A percentile compares a stretch with the other conserved stretches of the same genome.
phyloP scores from a whole-genome alignment of 2,329 filamentous ascomycete genomes.

The Knoxdaviesia proteae region DNA sequence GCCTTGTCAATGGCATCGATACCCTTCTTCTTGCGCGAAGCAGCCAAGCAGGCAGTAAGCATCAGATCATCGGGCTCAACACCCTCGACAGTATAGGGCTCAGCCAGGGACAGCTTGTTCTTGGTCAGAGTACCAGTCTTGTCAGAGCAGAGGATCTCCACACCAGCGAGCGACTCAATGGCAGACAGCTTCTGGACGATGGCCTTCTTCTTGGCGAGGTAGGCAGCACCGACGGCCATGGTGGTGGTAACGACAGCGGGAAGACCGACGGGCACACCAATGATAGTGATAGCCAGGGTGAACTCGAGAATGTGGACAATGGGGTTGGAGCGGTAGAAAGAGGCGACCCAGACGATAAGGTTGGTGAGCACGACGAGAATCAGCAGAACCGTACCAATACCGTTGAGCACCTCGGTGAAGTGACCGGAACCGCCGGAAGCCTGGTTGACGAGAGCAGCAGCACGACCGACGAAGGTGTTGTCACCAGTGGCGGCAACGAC shows the following conservation, averaged over 20 bases:
- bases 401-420: constrained; percentile 80
- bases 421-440: constrained; percentile 58
- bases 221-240: constrained; percentile 83
- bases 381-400: constrained; percentile 63
- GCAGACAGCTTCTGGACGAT: constrained; percentile 86
- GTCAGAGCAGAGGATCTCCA: constrained; percentile 86
- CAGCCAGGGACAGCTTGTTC: constrained; percentile 76
- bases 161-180: constrained; percentile 80
- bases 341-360: constrained; percentile 65
- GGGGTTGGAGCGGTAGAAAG: constrained; percentile 68
- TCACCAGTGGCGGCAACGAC: constrained; percentile 72
- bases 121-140: constrained; percentile 87
- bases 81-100: constrained; percentile 65
- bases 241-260: constrained; percentile 85
- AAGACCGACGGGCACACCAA: constrained; percentile 83
- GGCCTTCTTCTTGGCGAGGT: constrained; percentile 79
- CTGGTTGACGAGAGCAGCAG: constrained; percentile 65
- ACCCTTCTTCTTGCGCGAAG: constrained; percentile 87
- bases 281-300: constrained; percentile 75
- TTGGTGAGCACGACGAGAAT: constrained; percentile 63
- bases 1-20: constrained; percentile 91
- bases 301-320: constrained; percentile 67
- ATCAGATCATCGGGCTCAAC: constrained; percentile 77
- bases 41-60: constrained; percentile 76
- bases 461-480: constrained; percentile 75